Evolutionary conservation across 345 rosid genomes (phyloP).

Genomic region (Brassica rapa): DNA sequence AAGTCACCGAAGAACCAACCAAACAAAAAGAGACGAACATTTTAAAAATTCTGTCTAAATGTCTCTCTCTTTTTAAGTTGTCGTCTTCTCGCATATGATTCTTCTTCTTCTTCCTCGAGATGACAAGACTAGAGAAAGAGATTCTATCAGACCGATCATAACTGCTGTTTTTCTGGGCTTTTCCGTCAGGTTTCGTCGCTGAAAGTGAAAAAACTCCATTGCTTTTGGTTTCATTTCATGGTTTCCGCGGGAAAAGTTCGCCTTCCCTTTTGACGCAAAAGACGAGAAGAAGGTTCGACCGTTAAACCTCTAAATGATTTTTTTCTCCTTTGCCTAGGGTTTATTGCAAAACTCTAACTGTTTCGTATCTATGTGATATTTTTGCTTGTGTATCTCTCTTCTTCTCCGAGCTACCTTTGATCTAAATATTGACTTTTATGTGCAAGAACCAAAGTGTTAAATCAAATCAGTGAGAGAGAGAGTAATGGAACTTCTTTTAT

Average conservation of each 20-base stretch:
- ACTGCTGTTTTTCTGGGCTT: conserved; percentile 15
- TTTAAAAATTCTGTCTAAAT: neutral
- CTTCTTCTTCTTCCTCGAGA: conserved; percentile 18
- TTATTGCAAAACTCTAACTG: neutral
- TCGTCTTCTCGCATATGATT: conserved; percentile 27
- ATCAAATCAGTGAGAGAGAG: conserved; percentile 27
- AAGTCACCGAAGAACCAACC: conserved; percentile 15
- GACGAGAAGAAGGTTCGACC: conserved; percentile 23
- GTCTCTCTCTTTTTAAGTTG: conserved; percentile 25
- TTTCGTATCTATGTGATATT: conserved; percentile 1
- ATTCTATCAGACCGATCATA: conserved; percentile 9
- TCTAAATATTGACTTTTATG: conserved; percentile 30
- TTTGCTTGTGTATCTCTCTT: conserved; percentile 4
- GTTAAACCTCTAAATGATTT: neutral
- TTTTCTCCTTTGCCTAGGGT: conserved; percentile 1
- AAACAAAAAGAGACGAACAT: neutral
- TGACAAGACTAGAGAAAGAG: conserved; percentile 15
- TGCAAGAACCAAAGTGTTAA: conserved; percentile 26
- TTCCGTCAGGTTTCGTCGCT: conserved; percentile 7
- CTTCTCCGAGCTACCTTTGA: conserved; percentile 13
- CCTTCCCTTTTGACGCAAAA: conserved; percentile 8
- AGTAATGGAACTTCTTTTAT: conserved; percentile 1
- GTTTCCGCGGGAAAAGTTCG: conserved; percentile 34
- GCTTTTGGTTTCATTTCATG: conserved; percentile 4
- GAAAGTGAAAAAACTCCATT: conserved; percentile 17